Evolutionary conservation across 108 stramenopile genomes (phyloP).

Genomic region (Craspedostauros australis): DNA sequence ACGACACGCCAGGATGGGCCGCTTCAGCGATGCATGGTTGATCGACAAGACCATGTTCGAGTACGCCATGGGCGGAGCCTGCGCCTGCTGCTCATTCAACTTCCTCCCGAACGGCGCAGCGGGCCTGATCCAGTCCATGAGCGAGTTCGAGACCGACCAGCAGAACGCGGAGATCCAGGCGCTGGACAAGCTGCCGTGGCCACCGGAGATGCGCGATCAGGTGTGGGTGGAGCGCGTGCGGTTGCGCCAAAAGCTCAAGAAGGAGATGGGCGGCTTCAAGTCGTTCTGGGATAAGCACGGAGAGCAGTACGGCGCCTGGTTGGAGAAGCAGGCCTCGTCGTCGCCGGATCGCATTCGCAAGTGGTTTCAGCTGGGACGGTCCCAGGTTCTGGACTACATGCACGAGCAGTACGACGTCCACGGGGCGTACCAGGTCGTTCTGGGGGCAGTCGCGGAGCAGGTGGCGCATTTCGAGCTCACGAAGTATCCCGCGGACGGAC

Average conservation of each 20-base stretch:
- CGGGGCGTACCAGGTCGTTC: conserved; percentile 61
- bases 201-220: conserved; percentile 68
- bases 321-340: conserved; percentile 23
- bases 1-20: conserved; percentile 72
- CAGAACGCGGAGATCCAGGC: conserved; percentile 60
- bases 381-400: conserved; percentile 53
- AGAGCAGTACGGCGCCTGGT: conserved; percentile 28
- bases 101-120: conserved; percentile 64
- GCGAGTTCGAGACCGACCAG: conserved; percentile 80
- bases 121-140: conserved; percentile 64
- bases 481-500: conserved; percentile 61
- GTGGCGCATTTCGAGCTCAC: conserved; percentile 72
- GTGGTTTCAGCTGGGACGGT: conserved; percentile 63
- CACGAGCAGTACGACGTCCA: conserved; percentile 59
- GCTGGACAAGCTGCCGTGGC: conserved; percentile 59
- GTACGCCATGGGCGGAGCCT: conserved; percentile 65
- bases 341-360: conserved; percentile 17
- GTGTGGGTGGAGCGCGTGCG: conserved; percentile 81
- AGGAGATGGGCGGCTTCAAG: conserved; percentile 56
- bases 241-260: conserved; percentile 72
- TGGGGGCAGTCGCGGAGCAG: conserved; percentile 73
- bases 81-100: conserved; percentile 69
- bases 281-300: conserved; percentile 51
- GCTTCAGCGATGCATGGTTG: conserved; percentile 79
- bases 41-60: conserved; percentile 80